Evolutionary conservation across 306 rosid genomes (phyloP), one percentile per base, ranked within the genome.

Genomic region (Biancaea sappan): DNA sequence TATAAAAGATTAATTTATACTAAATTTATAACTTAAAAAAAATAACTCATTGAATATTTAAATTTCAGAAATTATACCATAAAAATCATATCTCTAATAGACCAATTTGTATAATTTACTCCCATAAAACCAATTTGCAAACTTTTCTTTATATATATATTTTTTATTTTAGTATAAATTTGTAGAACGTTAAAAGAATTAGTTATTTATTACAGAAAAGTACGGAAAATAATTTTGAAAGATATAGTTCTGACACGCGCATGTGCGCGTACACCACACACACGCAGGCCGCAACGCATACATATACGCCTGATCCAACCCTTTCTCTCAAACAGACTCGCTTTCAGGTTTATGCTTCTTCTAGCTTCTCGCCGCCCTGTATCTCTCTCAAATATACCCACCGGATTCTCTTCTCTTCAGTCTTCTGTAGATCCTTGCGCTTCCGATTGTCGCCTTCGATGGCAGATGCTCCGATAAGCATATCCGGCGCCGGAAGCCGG

Each of bases 381-480:
- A 26, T 56, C 37, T 56, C 61, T 26, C 2, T 13, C 1, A 4
- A n/a, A n/a, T n/a, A n/a, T n/a, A 31, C 13, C 10, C 29, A 15
- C 5, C 47, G 8, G 28, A 12, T 24, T 40, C 0, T 44, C 1
- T 24, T 44, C 51, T 44, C 54, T 16, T 35, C 26, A 3, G 14
- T 44, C 54, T 16, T 35, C 26, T 8, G 14, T 70, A n/a, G 22
- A 47, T 53, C 54, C 22, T 35, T 44, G 5, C 51, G 11, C 68
- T 11, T 6, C 66, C 48, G 12, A 15, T 10, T 11, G 51, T 15
- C 34, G 46, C 66, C 21, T 5, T 53, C 25, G 25, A 94, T 91
- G 98, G 87, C 93, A 40, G 94, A 91, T 1, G 22, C 72, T 2
- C 71, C 79, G 46, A 53, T 84, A 50, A 76, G 58, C 12, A 79